phyloP scores from a whole-genome alignment of 2,329 filamentous ascomycete genomes.

The Dothistroma pini region DNA sequence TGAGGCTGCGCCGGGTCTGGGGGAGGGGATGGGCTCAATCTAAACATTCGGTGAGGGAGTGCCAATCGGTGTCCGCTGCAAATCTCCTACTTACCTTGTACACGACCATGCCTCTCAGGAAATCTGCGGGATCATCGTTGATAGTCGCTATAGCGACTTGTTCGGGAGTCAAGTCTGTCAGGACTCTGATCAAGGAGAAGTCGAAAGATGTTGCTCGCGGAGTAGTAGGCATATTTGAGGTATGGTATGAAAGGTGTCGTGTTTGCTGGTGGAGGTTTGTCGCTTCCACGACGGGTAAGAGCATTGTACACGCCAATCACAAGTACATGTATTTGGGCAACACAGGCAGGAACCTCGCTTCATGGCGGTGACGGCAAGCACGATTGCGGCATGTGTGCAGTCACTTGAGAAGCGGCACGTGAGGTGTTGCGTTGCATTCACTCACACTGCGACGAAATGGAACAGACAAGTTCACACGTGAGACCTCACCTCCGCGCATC shows the following conservation, averaged over 20 bases:
- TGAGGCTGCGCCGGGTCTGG: not conserved
- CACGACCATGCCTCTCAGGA: not conserved
- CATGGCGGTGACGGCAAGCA: too few relatives aligned
- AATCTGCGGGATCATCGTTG: not conserved
- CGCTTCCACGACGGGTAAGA: not conserved
- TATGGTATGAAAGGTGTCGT: not conserved
- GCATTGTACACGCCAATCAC: not conserved
- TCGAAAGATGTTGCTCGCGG: not conserved
- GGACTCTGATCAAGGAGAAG: not conserved
- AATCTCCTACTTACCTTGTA: not conserved
- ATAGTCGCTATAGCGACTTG: not conserved
- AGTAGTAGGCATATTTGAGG: not conserved
- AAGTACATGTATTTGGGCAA: too few relatives aligned
- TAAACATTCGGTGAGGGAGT: not conserved
- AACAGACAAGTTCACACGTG: not conserved
- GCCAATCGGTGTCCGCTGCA: not conserved
- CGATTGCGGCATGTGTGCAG: too few relatives aligned
- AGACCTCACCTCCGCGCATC: not conserved
- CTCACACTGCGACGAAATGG: not conserved
- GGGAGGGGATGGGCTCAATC: not conserved
- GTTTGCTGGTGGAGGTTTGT: not conserved
- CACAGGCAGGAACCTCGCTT: too few relatives aligned
- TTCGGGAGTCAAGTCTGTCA: not conserved
- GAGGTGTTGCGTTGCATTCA: not conserved
- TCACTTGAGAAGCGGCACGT: not conserved